phyloP scores from a whole-genome alignment of 768 basidiomycete species.

The Psilocybe subaeruginosa region DNA sequence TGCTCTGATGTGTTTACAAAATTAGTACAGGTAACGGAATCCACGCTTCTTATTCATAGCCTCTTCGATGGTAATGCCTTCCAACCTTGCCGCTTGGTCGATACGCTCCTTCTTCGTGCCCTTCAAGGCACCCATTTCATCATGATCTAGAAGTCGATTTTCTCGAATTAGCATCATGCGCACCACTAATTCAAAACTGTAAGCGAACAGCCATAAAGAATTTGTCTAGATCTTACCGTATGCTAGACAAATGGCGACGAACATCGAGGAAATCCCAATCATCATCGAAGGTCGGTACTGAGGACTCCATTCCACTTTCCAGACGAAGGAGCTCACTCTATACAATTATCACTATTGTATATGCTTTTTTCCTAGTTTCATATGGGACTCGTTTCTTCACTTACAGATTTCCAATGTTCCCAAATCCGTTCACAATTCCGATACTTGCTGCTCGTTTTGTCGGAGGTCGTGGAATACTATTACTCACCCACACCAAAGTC shows the following conservation, averaged over 20 bases:
- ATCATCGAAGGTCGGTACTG: slow-evolving; percentile 8
- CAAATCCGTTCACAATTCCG: slow-evolving; percentile 10
- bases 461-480: slow-evolving; percentile 60
- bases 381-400: not conserved
- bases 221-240: not conserved
- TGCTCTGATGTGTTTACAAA: not conserved
- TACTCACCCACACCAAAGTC: slow-evolving; percentile 65
- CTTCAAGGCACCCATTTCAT: slow-evolving; percentile 9
- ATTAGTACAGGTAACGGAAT: slow-evolving; percentile 11
- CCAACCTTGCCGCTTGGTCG: slow-evolving; percentile 9
- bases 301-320: slow-evolving; percentile 9
- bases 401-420: slow-evolving; percentile 11
- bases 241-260: not conserved
- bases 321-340: slow-evolving; percentile 9
- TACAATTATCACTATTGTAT: not conserved
- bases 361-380: not conserved
- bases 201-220: not conserved
- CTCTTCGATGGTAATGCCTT: slow-evolving; percentile 10
- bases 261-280: slow-evolving; percentile 3
- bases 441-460: slow-evolving; percentile 9
- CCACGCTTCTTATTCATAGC: slow-evolving; percentile 12
- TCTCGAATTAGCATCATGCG: slow-evolving; percentile 7
- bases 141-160: slow-evolving; percentile 5
- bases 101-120: slow-evolving; percentile 8
- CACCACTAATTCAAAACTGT: not conserved